phyloP scores from a whole-genome alignment of 2,329 filamentous ascomycete species.

The Coniochaeta pulveracea region DNA sequence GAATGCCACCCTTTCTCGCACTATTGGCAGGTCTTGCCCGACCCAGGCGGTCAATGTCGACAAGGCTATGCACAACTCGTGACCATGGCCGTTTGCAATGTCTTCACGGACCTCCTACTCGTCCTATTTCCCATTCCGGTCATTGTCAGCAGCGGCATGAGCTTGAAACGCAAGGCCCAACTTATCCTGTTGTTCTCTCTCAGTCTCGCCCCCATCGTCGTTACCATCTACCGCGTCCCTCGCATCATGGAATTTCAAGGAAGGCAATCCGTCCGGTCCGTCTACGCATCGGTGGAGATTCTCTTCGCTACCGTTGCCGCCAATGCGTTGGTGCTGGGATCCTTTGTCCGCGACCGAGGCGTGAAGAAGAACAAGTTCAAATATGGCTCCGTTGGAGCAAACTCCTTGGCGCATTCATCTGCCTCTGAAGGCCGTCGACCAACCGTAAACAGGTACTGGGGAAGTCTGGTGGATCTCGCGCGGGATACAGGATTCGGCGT shows the following conservation, averaged over 20 bases:
- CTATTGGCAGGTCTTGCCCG: conserved; percentile 76
- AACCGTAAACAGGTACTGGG: conserved; percentile 57
- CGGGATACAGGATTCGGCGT: conserved; percentile 64
- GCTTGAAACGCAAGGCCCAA: conserved; percentile 64
- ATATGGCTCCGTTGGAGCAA: conserved; percentile 45
- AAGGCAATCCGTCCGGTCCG: conserved; percentile 74
- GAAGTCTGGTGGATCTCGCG: conserved; percentile 85
- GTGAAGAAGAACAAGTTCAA: conserved; percentile 83
- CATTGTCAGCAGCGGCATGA: conserved; percentile 69
- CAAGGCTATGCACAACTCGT: conserved; percentile 79
- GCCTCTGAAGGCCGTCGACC: conserved; percentile 28
- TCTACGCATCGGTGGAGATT: conserved; percentile 83
- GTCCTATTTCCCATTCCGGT: conserved; percentile 85
- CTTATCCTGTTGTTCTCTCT: conserved; percentile 74
- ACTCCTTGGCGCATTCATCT: conserved; percentile 46
- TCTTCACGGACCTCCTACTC: conserved; percentile 79
- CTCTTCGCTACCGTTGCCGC: conserved; percentile 79
- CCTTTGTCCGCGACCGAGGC: conserved; percentile 83
- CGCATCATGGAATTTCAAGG: conserved; percentile 61
- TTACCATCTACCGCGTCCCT: conserved; percentile 74
- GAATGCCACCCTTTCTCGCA: conserved; percentile 71
- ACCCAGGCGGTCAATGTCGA: conserved; percentile 76
- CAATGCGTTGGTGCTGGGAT: conserved; percentile 82
- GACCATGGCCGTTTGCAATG: conserved; percentile 81
- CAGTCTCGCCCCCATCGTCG: conserved; percentile 66